Evolutionary conservation across 768 basidiomycete species (phyloP), one percentile per base, ranked within the genome.

Genomic region (Leccinum fibrillosum): DNA sequence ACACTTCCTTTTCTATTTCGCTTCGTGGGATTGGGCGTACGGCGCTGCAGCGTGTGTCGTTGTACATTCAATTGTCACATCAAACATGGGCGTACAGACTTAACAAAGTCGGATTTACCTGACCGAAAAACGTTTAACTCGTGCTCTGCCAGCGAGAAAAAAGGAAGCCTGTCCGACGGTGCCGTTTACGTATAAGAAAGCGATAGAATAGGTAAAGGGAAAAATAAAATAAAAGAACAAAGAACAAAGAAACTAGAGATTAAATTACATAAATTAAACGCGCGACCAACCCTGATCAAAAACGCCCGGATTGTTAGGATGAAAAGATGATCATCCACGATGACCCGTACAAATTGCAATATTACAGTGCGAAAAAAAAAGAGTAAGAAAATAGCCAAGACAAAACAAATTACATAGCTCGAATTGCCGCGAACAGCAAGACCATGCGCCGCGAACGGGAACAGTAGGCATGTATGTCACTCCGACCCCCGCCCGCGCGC

Each of bases 251-350:
- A 39, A 42, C 39, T n/a, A 42, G n/a, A 26, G 39, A 13, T 26
- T 21, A 49, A 42, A 44, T 42, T 42, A 28, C 35, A 8, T 23
- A 23, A 19, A 49, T 35, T 13, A 51, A n/a, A 26, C 6, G 11
- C 6, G 12, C 56, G n/a, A 48, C 55, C 49, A 19, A 19, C 42
- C 42, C 42, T 44, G 42, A 19, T 19, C 10, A 44, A 11, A 44
- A 44, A 44, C 42, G 42, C 42, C 19, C n/a, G 42, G 42, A 9
- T 10, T 60, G 55, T 25, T 32, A 52, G 30, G 25, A 62, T 57
- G 58, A 54, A 56, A 28, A 42, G 26, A 62, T 59, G 53, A 49
- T 47, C 25, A n/a, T 49, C 13, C 25, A n/a, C n/a, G 21, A 64
- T 53, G 34, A 19, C 42, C 4, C 52, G 25, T 52, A 42, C 17